Percentiles rank a stretch among this genome's conserved stretches.
These are phyloP conservation scores for Silene coronaria DNA, from an alignment of 179 eudicot genomes.

Conservation along the genomic window DNA sequence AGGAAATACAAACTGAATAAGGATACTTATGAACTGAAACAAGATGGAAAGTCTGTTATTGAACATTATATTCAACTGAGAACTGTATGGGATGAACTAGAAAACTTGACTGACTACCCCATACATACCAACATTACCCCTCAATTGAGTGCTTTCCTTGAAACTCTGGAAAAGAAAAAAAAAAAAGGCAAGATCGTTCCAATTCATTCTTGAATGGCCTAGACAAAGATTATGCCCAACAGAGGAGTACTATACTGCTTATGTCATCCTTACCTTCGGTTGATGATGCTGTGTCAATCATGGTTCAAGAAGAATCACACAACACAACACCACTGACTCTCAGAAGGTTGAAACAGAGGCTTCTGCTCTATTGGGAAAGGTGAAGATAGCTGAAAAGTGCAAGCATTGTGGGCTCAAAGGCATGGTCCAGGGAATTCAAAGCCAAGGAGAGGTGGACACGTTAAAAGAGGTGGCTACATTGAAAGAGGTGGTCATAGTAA, in stretches of 20 bases:
- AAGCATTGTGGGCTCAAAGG: neutral
- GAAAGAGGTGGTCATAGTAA: neutral
- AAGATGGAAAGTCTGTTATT: neutral
- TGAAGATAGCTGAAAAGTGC: neutral
- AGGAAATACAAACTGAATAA: neutral
- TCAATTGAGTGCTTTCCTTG: neutral
- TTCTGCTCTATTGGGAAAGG: neutral
- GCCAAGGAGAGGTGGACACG: no score
- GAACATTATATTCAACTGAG: neutral
- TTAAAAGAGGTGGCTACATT: no score
- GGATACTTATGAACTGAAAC: neutral
- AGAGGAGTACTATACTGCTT: neutral
- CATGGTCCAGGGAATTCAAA: neutral
- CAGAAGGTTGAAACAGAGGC: neutral
- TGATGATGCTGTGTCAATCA: neutral
- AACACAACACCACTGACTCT: fast-evolving
- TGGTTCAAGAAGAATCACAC: neutral
- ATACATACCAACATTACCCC: neutral
- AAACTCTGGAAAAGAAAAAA: neutral
- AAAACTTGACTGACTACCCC: neutral
- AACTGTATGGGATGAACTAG: neutral
- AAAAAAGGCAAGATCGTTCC: neutral
- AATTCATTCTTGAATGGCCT: slow-evolving; percentile 9
- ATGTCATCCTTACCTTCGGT: neutral
- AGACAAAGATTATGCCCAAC: neutral